phyloP scores from a whole-genome alignment of 345 rosid genomes.

The Hypericum androsaemum region DNA sequence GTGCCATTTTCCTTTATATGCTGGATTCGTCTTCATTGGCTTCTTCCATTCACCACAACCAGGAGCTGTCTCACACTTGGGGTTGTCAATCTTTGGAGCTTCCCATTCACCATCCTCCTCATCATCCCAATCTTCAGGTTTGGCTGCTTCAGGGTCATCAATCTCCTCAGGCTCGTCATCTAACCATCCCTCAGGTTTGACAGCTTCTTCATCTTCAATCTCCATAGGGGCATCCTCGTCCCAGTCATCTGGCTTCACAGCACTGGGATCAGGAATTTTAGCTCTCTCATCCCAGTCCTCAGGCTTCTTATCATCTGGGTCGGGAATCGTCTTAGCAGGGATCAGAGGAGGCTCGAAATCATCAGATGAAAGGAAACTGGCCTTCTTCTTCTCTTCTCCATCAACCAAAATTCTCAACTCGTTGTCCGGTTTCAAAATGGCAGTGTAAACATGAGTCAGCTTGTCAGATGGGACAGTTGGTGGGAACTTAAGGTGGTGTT shows the following conservation, averaged over 20 bases:
- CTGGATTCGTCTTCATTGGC: conserved; percentile 72
- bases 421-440: conserved; percentile 60
- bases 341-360: conserved; percentile 78
- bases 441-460: conserved; percentile 75
- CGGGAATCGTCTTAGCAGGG: conserved; percentile 76
- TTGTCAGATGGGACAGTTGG: conserved; percentile 76
- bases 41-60: conserved; percentile 92
- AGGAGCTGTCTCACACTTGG: conserved; percentile 61
- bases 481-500: conserved; percentile 74
- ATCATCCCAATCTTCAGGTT: conserved; percentile 92
- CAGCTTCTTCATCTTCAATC: conserved; percentile 70
- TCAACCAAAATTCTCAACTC: conserved; percentile 58
- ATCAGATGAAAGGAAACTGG: conserved; percentile 49
- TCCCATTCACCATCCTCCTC: conserved; percentile 96
- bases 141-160: conserved; percentile 77
- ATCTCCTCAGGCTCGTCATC: conserved; percentile 87
- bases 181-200: conserved; percentile 85
- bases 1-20: conserved; percentile 84
- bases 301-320: conserved; percentile 82
- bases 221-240: conserved; percentile 94
- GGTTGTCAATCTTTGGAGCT: conserved; percentile 75
- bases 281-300: conserved; percentile 88
- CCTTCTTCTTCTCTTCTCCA: conserved; percentile 79
- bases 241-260: conserved; percentile 81
- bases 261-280: conserved; percentile 63